Conservation (phyloP, 371 early-diverging fungal species). For the Fennellomyces sp. region DNA sequence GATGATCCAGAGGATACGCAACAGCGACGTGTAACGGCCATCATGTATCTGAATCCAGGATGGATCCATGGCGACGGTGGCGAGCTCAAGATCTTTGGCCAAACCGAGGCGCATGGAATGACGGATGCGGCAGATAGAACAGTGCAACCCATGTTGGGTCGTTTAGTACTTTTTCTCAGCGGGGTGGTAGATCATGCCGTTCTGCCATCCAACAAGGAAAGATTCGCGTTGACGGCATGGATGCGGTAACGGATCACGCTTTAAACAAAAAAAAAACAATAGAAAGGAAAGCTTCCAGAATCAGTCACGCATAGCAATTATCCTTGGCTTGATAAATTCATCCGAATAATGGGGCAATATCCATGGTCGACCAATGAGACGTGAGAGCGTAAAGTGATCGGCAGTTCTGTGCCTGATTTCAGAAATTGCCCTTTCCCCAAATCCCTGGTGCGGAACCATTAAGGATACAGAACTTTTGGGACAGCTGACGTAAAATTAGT, state of each 20-base stretch:
- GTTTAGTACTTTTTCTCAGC: slow-evolving; percentile 59
- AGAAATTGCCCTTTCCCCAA: too few relatives aligned
- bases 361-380: too few relatives aligned
- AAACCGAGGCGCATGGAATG: slow-evolving; percentile 32
- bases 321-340: too few relatives aligned
- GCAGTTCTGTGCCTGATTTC: too few relatives aligned
- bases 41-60: slow-evolving; percentile 61
- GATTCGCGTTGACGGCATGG: slow-evolving; percentile 61
- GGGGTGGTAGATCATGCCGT: slow-evolving; percentile 71
- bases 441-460: too few relatives aligned
- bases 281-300: too few relatives aligned
- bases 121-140: slow-evolving; percentile 48
- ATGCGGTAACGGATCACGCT: slow-evolving; percentile 35
- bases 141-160: slow-evolving; percentile 51
- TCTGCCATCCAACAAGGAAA: slow-evolving; percentile 48
- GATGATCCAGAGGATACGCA: slow-evolving; percentile 54
- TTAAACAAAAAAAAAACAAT: not conserved
- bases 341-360: too few relatives aligned
- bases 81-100: slow-evolving; percentile 55
- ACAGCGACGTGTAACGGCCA: slow-evolving; percentile 66
- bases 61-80: slow-evolving; percentile 59
- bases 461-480: too few relatives aligned
- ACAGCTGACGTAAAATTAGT: too few relatives aligned
- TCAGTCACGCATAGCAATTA: too few relatives aligned
- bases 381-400: too few relatives aligned